Evolutionary conservation across 2,329 filamentous ascomycete genomes (phyloP).

Genomic region (Chaetomium strumarium): DNA sequence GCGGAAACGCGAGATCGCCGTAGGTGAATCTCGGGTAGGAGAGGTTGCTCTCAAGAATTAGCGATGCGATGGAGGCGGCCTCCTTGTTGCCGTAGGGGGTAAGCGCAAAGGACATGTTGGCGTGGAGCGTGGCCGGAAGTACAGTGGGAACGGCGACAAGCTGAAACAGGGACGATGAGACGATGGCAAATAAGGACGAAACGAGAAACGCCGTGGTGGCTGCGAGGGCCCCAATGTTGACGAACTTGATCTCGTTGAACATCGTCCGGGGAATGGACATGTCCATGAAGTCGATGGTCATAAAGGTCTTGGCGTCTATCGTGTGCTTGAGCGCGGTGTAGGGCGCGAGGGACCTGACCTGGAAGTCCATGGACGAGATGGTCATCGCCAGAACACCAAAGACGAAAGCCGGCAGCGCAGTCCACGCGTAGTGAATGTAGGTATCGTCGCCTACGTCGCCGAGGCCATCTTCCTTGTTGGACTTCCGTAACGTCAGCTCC

Average conservation of each 20-base stretch:
- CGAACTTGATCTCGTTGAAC: not conserved
- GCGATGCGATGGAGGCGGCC: not conserved
- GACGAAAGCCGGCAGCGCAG: not conserved
- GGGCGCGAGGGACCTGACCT: not conserved
- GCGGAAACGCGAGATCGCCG: not conserved
- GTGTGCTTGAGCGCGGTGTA: not conserved
- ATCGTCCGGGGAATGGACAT: not conserved
- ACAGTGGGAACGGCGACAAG: not conserved
- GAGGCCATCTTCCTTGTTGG: not conserved
- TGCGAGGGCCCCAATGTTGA: not conserved
- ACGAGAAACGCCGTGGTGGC: not conserved
- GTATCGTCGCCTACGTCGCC: not conserved
- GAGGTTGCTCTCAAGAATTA: not conserved
- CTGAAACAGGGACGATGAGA: constrained; percentile 1
- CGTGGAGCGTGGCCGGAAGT: not conserved
- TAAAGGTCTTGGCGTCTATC: not conserved
- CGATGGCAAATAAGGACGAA: not conserved
- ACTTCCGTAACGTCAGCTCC: not conserved
- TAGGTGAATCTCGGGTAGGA: not conserved
- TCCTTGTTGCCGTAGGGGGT: not conserved
- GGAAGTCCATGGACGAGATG: constrained; percentile 1
- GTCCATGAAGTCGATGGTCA: constrained; percentile 3
- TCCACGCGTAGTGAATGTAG: constrained; percentile 2
- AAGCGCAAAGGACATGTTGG: not conserved
- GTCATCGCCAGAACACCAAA: not conserved